Percentiles rank a stretch among this genome's conserved stretches.
Evolutionary conservation across 148 eudicot genomes (phyloP).

Genomic region (Silene latifolia): DNA sequence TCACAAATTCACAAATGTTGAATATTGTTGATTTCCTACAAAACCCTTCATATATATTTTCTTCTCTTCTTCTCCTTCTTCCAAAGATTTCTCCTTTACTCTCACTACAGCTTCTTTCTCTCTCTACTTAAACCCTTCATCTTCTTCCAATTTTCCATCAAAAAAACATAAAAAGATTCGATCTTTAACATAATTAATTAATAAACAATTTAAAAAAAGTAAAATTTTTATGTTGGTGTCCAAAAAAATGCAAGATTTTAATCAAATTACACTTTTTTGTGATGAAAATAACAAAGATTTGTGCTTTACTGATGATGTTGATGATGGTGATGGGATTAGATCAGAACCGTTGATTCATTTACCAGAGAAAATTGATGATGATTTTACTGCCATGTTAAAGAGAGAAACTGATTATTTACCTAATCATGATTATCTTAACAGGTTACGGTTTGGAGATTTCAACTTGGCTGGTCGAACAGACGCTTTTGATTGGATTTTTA

Average conservation of each 20-base stretch:
- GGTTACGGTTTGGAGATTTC: constrained; percentile 54
- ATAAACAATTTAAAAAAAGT: neutral
- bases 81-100: constrained; percentile 3
- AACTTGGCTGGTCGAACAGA: constrained; percentile 52
- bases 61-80: constrained; percentile 18
- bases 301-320: constrained; percentile 52
- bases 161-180: neutral
- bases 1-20: constrained; percentile 3
- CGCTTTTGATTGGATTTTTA: constrained; percentile 82
- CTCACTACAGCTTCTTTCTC: neutral
- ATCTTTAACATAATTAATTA: neutral
- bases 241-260: neutral
- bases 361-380: constrained; percentile 47
- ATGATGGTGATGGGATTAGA: constrained; percentile 21
- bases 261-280: constrained; percentile 42
- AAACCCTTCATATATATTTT: constrained; percentile 18
- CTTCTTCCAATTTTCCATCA: neutral
- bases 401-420: constrained; percentile 55
- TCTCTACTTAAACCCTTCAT: constrained; percentile 21
- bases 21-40: too few species aligned
- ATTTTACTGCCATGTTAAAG: constrained; percentile 44
- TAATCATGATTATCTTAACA: constrained; percentile 54
- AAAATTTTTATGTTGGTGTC: neutral
- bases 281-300: constrained; percentile 39
- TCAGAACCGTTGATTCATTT: constrained; percentile 34